Conservation (phyloP, 306 rosid species). For the Casuarina equisetifolia region DNA sequence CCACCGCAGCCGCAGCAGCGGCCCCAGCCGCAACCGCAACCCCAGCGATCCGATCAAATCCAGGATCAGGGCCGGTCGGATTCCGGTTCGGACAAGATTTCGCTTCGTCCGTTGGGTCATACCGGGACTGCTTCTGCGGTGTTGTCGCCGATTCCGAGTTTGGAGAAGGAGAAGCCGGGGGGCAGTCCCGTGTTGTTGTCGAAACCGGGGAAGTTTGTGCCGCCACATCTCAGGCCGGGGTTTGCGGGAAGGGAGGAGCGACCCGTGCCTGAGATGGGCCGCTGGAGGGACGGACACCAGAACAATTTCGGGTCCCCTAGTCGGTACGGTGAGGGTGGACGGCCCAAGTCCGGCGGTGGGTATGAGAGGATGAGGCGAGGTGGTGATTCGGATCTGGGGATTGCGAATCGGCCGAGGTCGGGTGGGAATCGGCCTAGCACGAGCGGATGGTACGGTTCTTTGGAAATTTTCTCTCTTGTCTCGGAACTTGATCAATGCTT, state of each 20-base stretch:
- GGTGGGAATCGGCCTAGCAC: conserved; percentile 42
- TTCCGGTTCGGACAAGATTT: conserved; percentile 46
- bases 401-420: conserved; percentile 48
- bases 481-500: not conserved
- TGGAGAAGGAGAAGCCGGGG: conserved; percentile 40
- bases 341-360: conserved; percentile 72
- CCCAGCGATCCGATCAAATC: conserved; percentile 25
- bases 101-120: conserved; percentile 74
- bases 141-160: conserved; percentile 26
- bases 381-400: conserved; percentile 41
- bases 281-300: conserved; percentile 32
- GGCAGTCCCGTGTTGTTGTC: conserved; percentile 23
- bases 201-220: conserved; percentile 65
- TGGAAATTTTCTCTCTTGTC: not conserved
- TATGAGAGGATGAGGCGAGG: conserved; percentile 47
- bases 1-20: conserved; percentile 20
- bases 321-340: conserved; percentile 39
- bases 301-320: conserved; percentile 36
- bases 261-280: conserved; percentile 41
- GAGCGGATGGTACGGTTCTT: conserved; percentile 38
- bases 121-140: conserved; percentile 43
- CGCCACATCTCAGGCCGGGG: conserved; percentile 87
- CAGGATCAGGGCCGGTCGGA: conserved; percentile 39
- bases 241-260: conserved; percentile 51
- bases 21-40: conserved; percentile 21